These are phyloP conservation scores for Raffaelea deltoideospora DNA, from an alignment of 2,329 filamentous ascomycete genomes.

Conservation along the genomic window DNA sequence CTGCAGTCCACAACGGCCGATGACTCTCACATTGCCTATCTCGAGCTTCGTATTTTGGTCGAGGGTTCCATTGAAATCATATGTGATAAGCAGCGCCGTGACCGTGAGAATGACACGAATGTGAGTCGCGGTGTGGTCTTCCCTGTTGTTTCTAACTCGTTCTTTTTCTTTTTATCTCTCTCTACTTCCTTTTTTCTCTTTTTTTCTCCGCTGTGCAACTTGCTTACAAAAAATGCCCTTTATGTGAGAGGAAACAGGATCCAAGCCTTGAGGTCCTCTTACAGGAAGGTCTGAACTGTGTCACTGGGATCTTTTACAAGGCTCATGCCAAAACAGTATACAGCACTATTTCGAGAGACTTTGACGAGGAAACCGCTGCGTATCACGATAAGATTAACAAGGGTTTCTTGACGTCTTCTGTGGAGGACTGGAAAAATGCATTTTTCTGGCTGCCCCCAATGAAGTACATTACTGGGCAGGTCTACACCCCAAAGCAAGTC, in stretches of 20 bases:
- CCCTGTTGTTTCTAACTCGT: background rate
- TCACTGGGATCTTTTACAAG: conserved; percentile 2
- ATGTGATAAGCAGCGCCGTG: conserved; percentile 9
- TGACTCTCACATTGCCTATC: conserved; percentile 8
- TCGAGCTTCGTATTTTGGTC: conserved; percentile 6
- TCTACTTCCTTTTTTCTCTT: too few species aligned
- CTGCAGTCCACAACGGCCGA: conserved; percentile 1
- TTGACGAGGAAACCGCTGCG: background rate
- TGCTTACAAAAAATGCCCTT: too few species aligned
- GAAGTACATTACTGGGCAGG: too few species aligned
- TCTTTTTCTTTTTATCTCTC: too few species aligned
- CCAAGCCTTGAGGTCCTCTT: conserved; percentile 3
- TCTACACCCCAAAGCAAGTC: too few species aligned
- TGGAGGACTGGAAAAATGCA: too few species aligned
- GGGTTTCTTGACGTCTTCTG: too few species aligned
- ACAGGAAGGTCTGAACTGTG: conserved; percentile 4
- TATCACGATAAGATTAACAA: too few species aligned
- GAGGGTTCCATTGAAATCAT: conserved; percentile 8
- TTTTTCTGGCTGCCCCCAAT: too few species aligned
- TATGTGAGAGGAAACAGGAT: conserved; percentile 3
- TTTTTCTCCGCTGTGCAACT: too few species aligned
- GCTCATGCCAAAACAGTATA: conserved; percentile 1
- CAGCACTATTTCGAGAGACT: background rate
- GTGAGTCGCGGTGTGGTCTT: conserved; percentile 4
- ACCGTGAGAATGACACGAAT: conserved; percentile 6